A percentile compares a stretch with the other conserved stretches of the same genome.
Conservation (phyloP, 768 basidiomycete genomes). For the Russula earlei region DNA sequence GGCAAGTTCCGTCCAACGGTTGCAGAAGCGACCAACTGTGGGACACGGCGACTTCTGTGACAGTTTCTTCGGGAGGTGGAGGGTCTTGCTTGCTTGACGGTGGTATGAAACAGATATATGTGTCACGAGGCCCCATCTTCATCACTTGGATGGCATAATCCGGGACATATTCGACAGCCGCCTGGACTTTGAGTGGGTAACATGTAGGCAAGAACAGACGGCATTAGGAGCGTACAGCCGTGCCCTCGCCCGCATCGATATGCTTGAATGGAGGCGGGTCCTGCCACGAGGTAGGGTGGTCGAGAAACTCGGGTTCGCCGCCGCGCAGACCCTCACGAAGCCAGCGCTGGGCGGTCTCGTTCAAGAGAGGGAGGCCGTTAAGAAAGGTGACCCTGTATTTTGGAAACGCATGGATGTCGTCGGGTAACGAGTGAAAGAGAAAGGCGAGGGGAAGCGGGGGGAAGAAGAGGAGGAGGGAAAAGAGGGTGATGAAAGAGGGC, state of each 20-base stretch:
- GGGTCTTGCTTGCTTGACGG: conserved; percentile 44
- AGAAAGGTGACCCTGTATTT: conserved; percentile 75
- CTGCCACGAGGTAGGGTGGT: conserved; percentile 39
- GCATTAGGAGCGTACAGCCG: conserved; percentile 20
- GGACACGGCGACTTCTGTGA: conserved; percentile 54
- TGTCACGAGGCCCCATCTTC: conserved; percentile 58
- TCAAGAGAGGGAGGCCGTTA: conserved; percentile 63
- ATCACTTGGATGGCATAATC: conserved; percentile 60
- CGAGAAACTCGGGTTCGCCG: conserved; percentile 70
- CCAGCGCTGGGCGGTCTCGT: conserved; percentile 70
- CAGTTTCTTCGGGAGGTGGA: conserved; percentile 40
- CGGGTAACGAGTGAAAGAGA: conserved; percentile 60
- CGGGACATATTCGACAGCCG: conserved; percentile 1
- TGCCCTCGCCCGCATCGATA: conserved; percentile 47
- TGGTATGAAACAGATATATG: conserved; percentile 75
- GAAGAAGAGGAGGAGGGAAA: not conserved
- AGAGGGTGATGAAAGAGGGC: not conserved
- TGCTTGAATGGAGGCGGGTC: conserved; percentile 38
- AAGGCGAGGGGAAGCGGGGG: conserved; percentile 15
- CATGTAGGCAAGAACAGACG: not conserved
- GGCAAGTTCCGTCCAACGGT: conserved; percentile 68
- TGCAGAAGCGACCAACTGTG: conserved; percentile 78
- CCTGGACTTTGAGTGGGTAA: not conserved
- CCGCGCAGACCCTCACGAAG: conserved; percentile 60
- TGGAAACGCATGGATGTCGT: conserved; percentile 74